These are phyloP conservation scores for Agaricales sp. DNA, from an alignment of 1,284 basidiomycete species.

Conservation along the genomic window DNA sequence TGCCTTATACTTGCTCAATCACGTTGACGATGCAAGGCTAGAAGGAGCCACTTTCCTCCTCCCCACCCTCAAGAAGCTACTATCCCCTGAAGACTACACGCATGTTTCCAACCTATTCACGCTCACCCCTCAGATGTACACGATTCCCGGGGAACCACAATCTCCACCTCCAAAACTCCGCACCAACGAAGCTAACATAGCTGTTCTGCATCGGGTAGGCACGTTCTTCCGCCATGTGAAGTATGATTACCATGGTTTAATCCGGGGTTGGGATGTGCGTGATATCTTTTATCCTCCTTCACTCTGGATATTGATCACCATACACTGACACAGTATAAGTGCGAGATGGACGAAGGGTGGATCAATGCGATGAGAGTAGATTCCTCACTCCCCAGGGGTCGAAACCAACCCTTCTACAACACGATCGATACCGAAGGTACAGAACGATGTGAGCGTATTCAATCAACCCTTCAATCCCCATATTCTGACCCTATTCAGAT, in stretches of 20 bases:
- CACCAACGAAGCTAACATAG: no score
- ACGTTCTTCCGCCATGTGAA: conserved; percentile 35
- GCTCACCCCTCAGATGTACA: no score
- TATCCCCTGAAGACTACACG: no score
- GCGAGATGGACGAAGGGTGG: conserved; percentile 33
- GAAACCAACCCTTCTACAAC: conserved; percentile 44
- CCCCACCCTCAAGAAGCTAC: no score
- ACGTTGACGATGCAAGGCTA: background rate
- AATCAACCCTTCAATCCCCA: background rate
- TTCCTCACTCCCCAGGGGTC: conserved; percentile 26
- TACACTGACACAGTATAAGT: conserved; percentile 25
- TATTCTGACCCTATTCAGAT: no score
- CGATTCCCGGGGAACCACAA: no score
- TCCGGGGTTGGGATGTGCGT: conserved; percentile 46
- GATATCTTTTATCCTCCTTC: conserved; percentile 1
- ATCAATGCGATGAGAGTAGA: conserved; percentile 34
- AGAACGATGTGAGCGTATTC: conserved; percentile 27
- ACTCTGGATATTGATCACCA: conserved; percentile 4
- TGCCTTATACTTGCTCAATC: background rate
- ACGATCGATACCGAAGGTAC: conserved; percentile 27
- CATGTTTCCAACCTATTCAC: no score
- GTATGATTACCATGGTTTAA: conserved; percentile 35
- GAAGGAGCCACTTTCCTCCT: background rate
- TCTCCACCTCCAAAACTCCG: conserved; percentile 15
- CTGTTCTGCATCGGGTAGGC: conserved; percentile 41